Evolutionary conservation across 2,329 filamentous ascomycete genomes (phyloP).

Genomic region (Aureobasidium sp.): DNA sequence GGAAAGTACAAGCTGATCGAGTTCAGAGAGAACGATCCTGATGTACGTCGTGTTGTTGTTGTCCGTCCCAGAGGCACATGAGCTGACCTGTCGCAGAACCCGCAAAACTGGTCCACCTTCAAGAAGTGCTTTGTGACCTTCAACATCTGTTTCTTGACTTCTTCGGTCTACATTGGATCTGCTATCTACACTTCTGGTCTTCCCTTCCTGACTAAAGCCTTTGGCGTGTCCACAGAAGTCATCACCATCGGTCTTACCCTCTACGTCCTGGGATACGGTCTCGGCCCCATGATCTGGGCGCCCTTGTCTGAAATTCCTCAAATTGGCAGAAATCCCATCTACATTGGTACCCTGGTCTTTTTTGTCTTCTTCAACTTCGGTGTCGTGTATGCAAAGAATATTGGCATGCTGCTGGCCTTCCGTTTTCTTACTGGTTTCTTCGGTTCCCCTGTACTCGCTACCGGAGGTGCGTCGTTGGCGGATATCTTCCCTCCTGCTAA

Average conservation of each 20-base stretch:
- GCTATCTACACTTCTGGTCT: slow-evolving; percentile 46
- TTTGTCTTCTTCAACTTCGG: slow-evolving; percentile 47
- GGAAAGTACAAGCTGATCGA: slow-evolving; percentile 15
- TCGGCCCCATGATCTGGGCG: slow-evolving; percentile 30
- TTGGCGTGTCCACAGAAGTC: slow-evolving; percentile 40
- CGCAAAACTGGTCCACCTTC: slow-evolving; percentile 32
- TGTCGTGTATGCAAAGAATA: slow-evolving; percentile 33
- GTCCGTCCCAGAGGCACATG: too few species aligned
- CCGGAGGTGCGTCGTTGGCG: slow-evolving; percentile 38
- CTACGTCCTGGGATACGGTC: slow-evolving; percentile 45
- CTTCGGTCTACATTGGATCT: slow-evolving; percentile 46
- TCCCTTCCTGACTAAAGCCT: slow-evolving; percentile 34
- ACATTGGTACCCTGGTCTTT: slow-evolving; percentile 41
- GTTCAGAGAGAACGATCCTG: slow-evolving; percentile 12
- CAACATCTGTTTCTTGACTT: slow-evolving; percentile 44
- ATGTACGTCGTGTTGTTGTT: slow-evolving; percentile 20
- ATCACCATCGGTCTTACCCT: slow-evolving; percentile 45
- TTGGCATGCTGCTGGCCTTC: slow-evolving; percentile 47
- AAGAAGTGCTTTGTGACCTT: slow-evolving; percentile 41
- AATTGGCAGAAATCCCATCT: slow-evolving; percentile 44
- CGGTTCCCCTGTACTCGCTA: slow-evolving; percentile 40
- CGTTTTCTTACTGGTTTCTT: slow-evolving; percentile 49
- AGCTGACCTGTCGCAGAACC: slow-evolving; percentile 22
- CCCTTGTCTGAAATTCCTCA: slow-evolving; percentile 45
- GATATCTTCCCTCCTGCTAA: slow-evolving; percentile 37